Percentiles rank a stretch among this genome's conserved stretches.
Conservation (phyloP, 768 basidiomycete species). For the Lentinula lateritia region DNA sequence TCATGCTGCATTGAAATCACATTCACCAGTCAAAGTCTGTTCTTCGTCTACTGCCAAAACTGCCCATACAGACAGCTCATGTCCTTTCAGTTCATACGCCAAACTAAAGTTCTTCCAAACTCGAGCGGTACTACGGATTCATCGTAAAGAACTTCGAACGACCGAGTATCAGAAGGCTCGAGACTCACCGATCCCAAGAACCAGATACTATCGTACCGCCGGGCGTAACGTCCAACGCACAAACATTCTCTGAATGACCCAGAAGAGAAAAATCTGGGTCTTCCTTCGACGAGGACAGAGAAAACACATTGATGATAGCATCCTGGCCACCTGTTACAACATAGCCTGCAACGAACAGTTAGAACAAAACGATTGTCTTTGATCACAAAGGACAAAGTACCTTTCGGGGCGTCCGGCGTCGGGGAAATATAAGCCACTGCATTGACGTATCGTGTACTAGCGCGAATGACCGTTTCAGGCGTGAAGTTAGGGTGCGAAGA, state of each 20-base stretch:
- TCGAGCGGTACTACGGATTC: conserved; percentile 71
- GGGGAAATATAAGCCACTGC: conserved; percentile 75
- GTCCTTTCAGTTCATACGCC: conserved; percentile 72
- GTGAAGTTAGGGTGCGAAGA: conserved; percentile 44
- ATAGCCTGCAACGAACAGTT: conserved; percentile 53
- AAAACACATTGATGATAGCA: conserved; percentile 79
- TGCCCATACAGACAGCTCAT: conserved; percentile 92
- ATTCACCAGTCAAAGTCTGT: conserved; percentile 74
- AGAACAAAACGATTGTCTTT: not conserved
- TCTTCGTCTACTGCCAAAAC: conserved; percentile 76
- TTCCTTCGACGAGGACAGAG: conserved; percentile 47
- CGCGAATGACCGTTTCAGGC: conserved; percentile 47
- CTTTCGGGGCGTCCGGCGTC: conserved; percentile 63
- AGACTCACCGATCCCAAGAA: conserved; percentile 89
- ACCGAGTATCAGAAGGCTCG: not conserved
- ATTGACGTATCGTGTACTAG: conserved; percentile 75
- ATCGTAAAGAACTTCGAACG: not conserved
- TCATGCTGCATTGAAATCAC: not conserved
- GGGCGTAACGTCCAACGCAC: conserved; percentile 67
- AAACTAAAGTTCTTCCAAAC: conserved; percentile 83
- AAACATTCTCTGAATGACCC: conserved; percentile 90
- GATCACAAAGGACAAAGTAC: conserved; percentile 29
- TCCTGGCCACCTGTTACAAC: conserved; percentile 89
- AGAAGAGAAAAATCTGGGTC: conserved; percentile 80
- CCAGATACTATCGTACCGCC: conserved; percentile 84